These are phyloP conservation scores for Akanthomyces muscarius DNA, from an alignment of 2,329 filamentous ascomycete species.

Conservation along the genomic window DNA sequence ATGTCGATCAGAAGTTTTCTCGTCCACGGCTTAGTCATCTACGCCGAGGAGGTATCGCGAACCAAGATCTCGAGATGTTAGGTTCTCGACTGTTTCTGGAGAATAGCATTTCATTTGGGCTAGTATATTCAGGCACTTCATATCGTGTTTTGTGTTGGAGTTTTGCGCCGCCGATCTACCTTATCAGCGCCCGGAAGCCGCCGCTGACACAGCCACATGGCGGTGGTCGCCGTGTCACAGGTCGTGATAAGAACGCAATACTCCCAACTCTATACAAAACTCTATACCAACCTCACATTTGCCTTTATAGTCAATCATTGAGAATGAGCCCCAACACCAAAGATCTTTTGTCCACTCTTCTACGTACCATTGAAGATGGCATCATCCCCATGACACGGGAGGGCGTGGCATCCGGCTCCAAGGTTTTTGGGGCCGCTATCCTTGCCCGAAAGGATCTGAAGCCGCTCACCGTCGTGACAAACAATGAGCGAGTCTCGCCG, in stretches of 20 bases:
- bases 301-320: conserved; percentile 17
- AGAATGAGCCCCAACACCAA: conserved; percentile 21
- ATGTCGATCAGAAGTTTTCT: background rate
- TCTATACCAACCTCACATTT: background rate
- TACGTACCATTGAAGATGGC: conserved; percentile 39
- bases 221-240: conserved; percentile 8
- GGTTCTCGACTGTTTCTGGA: background rate
- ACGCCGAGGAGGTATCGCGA: background rate
- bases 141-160: background rate
- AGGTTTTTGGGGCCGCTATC: conserved; percentile 55
- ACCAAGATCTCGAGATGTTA: background rate
- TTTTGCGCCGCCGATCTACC: background rate
- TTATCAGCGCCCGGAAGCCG: conserved; percentile 17
- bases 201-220: conserved; percentile 10
- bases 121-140: background rate
- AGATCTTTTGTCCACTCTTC: conserved; percentile 36
- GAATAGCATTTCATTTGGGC: background rate
- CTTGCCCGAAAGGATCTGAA: conserved; percentile 39
- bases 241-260: background rate
- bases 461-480: conserved; percentile 48
- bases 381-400: conserved; percentile 49
- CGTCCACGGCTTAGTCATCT: conserved; percentile 9
- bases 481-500: conserved; percentile 52
- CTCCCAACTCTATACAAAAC: background rate
- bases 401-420: conserved; percentile 50